Percentiles rank a stretch among this genome's conserved stretches.
Conservation (phyloP, 2,329 filamentous ascomycete species). For the Ceratocystis harringtonii region DNA sequence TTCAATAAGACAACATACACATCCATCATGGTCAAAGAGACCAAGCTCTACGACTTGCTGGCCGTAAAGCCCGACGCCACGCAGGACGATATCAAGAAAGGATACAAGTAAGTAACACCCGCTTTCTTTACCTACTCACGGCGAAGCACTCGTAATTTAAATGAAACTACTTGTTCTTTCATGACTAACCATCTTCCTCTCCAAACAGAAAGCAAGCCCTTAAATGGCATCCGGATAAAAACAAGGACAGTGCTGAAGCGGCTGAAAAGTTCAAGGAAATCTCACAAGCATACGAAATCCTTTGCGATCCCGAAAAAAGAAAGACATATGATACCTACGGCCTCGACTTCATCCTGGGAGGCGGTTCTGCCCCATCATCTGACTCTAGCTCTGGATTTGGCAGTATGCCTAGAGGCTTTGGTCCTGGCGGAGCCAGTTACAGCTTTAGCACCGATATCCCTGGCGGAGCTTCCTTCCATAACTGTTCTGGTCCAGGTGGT, state of each 20-base stretch:
- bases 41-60: constrained; percentile 84
- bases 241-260: constrained; percentile 75
- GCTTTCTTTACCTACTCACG: too few species aligned
- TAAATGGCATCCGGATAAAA: constrained; percentile 95
- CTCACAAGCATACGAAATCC: constrained; percentile 93
- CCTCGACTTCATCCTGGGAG: constrained; percentile 78
- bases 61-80: constrained; percentile 62
- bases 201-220: constrained; percentile 61
- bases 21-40: constrained; percentile 73
- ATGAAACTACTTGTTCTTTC: neutral
- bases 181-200: neutral
- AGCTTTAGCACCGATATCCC: constrained; percentile 36
- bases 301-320: constrained; percentile 92
- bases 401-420: constrained; percentile 32
- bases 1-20: constrained; percentile 9
- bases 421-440: constrained; percentile 36
- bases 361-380: constrained; percentile 54
- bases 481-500: neutral
- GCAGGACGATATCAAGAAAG: constrained; percentile 96
- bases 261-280: constrained; percentile 96
- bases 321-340: constrained; percentile 92
- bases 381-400: constrained; percentile 36
- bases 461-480: neutral
- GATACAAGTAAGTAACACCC: constrained; percentile 52
- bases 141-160: neutral